Percentiles rank a stretch among this genome's conserved stretches.
Evolutionary conservation across 1,139 yeast species (phyloP).

Genomic region (Saccharomycopsis hybrid): DNA sequence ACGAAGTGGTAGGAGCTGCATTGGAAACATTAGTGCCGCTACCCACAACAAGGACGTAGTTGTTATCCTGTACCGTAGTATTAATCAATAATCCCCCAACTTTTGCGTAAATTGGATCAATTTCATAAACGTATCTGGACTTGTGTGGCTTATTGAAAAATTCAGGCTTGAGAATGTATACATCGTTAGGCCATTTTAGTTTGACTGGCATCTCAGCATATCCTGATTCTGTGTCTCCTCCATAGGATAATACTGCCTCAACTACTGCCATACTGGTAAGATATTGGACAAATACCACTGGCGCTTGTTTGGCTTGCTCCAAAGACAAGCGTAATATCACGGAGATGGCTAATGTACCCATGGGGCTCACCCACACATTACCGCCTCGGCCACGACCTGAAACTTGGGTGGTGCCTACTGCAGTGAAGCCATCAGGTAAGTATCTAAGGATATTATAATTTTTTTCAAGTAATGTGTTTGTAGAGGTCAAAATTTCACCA

Average conservation of each 20-base stretch:
- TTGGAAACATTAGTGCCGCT: conserved; percentile 82
- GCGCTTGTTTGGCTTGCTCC: conserved; percentile 33
- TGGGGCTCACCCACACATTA: conserved; percentile 91
- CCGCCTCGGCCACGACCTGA: conserved; percentile 95
- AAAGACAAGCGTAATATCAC: conserved; percentile 57
- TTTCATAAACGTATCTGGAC: conserved; percentile 26
- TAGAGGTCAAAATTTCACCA: conserved; percentile 88
- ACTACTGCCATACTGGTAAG: conserved; percentile 77
- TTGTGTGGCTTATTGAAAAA: conserved; percentile 19
- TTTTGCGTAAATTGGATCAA: conserved; percentile 57
- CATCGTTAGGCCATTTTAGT: conserved; percentile 96
- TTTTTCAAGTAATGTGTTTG: conserved; percentile 69
- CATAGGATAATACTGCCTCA: conserved; percentile 65
- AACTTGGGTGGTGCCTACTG: conserved; percentile 78
- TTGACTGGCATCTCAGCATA: conserved; percentile 71
- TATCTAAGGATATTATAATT: conserved; percentile 52
- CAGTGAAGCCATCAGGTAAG: conserved; percentile 65
- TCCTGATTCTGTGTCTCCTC: conserved; percentile 42
- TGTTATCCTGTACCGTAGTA: conserved; percentile 55
- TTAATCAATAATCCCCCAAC: conserved; percentile 83
- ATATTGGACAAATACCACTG: conserved; percentile 80
- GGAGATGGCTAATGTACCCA: conserved; percentile 84
- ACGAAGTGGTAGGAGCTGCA: conserved; percentile 83
- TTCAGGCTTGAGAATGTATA: conserved; percentile 71
- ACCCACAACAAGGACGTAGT: conserved; percentile 64